Evolutionary conservation across 108 stramenopile species (phyloP).

Genomic region (Cyclotella choctawhatcheeana): DNA sequence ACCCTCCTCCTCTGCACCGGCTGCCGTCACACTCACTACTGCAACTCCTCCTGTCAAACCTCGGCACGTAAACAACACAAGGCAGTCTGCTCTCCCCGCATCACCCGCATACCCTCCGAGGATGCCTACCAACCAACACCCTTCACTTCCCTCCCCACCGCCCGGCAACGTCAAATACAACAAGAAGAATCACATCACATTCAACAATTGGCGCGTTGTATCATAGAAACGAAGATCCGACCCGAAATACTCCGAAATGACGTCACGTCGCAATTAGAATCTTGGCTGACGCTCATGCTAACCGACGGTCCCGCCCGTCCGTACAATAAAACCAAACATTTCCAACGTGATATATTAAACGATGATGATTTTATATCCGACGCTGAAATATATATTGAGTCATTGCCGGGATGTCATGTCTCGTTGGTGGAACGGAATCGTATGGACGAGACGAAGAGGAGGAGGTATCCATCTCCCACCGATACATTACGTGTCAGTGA

Average conservation of each 20-base stretch:
- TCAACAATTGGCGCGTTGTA: neutral
- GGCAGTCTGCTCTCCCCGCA: slow-evolving; percentile 8
- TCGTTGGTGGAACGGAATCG: slow-evolving; percentile 36
- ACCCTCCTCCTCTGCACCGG: slow-evolving; percentile 12
- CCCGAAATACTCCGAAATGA: slow-evolving; percentile 30
- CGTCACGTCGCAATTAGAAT: neutral
- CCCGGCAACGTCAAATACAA: neutral
- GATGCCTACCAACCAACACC: neutral
- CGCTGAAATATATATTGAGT: slow-evolving; percentile 40
- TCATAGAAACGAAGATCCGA: slow-evolving; percentile 38
- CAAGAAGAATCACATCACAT: neutral
- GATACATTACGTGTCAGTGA: slow-evolving; percentile 28
- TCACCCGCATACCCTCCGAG: neutral
- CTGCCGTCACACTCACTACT: slow-evolving; percentile 17
- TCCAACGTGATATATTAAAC: slow-evolving; percentile 28
- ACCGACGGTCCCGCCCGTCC: slow-evolving; percentile 43
- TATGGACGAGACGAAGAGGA: slow-evolving; percentile 27
- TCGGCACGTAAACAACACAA: slow-evolving; percentile 8
- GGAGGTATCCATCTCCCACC: slow-evolving; percentile 19
- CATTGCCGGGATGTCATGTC: slow-evolving; percentile 21
- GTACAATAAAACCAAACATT: slow-evolving; percentile 37
- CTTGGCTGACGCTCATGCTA: slow-evolving; percentile 28
- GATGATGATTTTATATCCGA: slow-evolving; percentile 31
- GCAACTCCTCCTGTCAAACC: slow-evolving; percentile 7
- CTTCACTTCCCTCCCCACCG: neutral